Evolutionary conservation across 2,329 filamentous ascomycete species (phyloP).

Genomic region (Xylaria multiplex): DNA sequence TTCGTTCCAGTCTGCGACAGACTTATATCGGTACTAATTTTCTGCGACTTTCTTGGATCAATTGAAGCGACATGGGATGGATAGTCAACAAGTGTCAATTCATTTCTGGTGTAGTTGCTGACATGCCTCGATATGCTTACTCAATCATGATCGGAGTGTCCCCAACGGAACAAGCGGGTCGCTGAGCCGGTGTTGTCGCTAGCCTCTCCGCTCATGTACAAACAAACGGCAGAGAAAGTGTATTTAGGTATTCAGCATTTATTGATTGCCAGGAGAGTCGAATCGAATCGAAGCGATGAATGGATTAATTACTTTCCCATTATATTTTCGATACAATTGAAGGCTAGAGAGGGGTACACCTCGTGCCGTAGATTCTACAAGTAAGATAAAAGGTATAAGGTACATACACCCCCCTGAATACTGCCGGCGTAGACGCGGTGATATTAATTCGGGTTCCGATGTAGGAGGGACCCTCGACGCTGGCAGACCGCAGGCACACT

Average conservation of each 20-base stretch:
- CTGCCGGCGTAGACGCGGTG: not conserved
- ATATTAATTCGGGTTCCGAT: slow-evolving; percentile 30
- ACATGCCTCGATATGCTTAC: slow-evolving; percentile 27
- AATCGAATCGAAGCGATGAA: too few relatives aligned
- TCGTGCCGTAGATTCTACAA: too few relatives aligned
- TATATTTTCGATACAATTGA: too few relatives aligned
- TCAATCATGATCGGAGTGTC: slow-evolving; percentile 34
- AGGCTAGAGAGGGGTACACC: too few relatives aligned
- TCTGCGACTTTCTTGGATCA: too few relatives aligned
- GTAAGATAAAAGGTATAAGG: not conserved
- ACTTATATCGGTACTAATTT: too few relatives aligned
- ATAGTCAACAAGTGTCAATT: too few relatives aligned
- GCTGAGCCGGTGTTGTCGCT: slow-evolving; percentile 20
- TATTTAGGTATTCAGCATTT: too few relatives aligned
- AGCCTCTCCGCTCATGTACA: slow-evolving; percentile 14
- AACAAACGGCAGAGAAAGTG: not conserved
- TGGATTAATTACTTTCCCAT: too few relatives aligned
- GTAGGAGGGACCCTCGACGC: slow-evolving; percentile 20
- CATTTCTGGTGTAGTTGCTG: slow-evolving; percentile 3
- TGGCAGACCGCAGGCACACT: not conserved
- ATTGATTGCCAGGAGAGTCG: not conserved
- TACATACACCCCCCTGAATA: too few relatives aligned
- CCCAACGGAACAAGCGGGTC: slow-evolving; percentile 43
- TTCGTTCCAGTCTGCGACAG: not conserved
- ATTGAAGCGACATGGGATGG: too few relatives aligned